Percentiles rank a stretch among this genome's conserved stretches.
Conservation (phyloP, 176 grass and related monocot genomes). For the Luzula sylvatica region DNA sequence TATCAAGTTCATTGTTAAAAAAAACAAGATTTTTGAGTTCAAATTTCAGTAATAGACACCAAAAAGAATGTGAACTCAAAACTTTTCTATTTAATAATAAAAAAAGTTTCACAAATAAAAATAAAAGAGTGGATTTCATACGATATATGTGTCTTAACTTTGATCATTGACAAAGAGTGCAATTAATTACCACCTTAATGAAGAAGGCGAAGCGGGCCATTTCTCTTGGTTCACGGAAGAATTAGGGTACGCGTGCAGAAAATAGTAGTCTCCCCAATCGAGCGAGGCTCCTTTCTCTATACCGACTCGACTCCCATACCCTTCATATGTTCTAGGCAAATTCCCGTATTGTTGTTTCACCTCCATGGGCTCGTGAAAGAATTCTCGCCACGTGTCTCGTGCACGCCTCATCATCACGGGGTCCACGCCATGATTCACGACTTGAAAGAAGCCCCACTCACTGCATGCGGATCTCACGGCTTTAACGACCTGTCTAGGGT, state of each 20-base stretch:
- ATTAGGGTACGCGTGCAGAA: conserved; percentile 51
- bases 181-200: conserved; percentile 49
- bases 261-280: conserved; percentile 89
- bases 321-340: conserved; percentile 77
- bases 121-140: too few species aligned
- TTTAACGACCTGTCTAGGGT: conserved; percentile 14
- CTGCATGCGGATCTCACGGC: conserved; percentile 43
- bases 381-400: conserved; percentile 36
- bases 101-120: too few species aligned
- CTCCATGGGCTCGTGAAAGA: conserved; percentile 52
- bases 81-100: too few species aligned
- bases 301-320: conserved; percentile 80
- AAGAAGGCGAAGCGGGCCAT: conserved; percentile 42
- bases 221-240: conserved; percentile 59
- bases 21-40: too few species aligned
- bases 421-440: conserved; percentile 66
- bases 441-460: conserved; percentile 85
- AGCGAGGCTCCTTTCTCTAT: conserved; percentile 37
- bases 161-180: too few species aligned
- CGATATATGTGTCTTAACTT: too few species aligned
- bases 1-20: too few species aligned
- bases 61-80: too few species aligned
- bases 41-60: too few species aligned
- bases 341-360: conserved; percentile 62
- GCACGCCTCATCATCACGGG: conserved; percentile 34